Conservation (phyloP, 306 rosid genomes). For the Glycyrrhiza uralensis region DNA sequence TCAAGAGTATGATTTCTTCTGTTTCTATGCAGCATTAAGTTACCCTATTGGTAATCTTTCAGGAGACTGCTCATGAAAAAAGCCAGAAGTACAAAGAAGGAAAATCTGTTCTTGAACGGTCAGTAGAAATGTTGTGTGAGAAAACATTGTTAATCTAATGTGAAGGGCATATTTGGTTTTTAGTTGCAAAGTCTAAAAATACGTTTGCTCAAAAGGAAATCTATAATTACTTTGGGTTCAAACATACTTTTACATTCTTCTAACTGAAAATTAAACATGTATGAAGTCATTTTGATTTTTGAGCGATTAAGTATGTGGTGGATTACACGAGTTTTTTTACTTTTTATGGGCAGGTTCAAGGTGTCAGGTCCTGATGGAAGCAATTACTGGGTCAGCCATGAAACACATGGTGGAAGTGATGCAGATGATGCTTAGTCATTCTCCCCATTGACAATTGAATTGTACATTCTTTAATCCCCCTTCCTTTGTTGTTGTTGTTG, state of each 20-base stretch:
- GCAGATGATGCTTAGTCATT: conserved; percentile 75
- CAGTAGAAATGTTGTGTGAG: conserved; percentile 36
- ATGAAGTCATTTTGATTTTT: no score
- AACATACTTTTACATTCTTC: no score
- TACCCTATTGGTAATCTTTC: conserved; percentile 45
- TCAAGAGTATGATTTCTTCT: conserved; percentile 14
- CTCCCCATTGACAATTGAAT: conserved; percentile 44
- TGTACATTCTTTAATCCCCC: conserved; percentile 57
- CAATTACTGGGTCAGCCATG: conserved; percentile 77
- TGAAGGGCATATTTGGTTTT: no score
- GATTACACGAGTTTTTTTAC: conserved; percentile 41
- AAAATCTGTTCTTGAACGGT: conserved; percentile 78
- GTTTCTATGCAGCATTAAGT: conserved; percentile 24
- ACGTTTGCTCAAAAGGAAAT: no score
- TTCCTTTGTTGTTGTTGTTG: conserved; percentile 19
- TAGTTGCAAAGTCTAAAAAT: no score
- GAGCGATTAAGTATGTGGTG: background rate
- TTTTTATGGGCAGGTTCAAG: conserved; percentile 60
- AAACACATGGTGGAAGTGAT: conserved; percentile 85
- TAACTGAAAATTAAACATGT: no score
- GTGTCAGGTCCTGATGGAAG: conserved; percentile 80
- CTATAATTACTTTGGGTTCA: no score
- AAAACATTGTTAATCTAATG: conserved; percentile 23
- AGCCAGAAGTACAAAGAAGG: conserved; percentile 77
- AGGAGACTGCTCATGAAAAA: conserved; percentile 72